Base-by-base conservation (phyloP, 1,284 basidiomycete species). In the Ustilago tritici region DNA sequence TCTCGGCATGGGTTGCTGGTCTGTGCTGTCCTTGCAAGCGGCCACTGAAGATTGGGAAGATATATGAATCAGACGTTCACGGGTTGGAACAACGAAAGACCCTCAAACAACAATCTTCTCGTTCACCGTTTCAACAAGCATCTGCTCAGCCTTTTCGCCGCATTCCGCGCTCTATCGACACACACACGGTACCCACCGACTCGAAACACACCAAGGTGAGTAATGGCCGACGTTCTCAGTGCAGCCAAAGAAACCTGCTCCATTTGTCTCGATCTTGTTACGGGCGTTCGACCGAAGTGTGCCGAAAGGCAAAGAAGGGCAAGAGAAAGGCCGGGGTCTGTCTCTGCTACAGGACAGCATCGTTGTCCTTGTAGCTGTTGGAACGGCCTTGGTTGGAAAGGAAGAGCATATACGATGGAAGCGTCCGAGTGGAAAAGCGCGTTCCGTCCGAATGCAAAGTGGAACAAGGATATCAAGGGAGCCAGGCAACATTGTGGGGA, bases 251-350 rank as follows among this genome's bases (percentile, higher is more conserved):
- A 34, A 23, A 23, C 23, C 23, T 23, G 23, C 23, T 23, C 23
- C 23, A 23, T 23, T 23, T 23, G 23, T 23, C 23, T 23, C 23
- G 23, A 23, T 23, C 23, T 12, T 4, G 12, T 14, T 15, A 34
- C 54, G 60, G 60, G 40, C 60, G 56, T 58, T 68, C 60, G 65
- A 31, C 65, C 65, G 65, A 68, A 62, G 50, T 61, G 47, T 23
- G 11, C 55, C 65, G 58, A 61, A 36, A 11, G n/a, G 23, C 28
- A 34, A n/a, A 12, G 8, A 47, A 23, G 23, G 23, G 34, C 31
- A 15, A 15, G 35, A 40, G 62, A 17, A 36, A 52, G 55, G n/a
- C 23, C 38, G 12, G 35, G n/a, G 46, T 11, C 10, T 41, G 12
- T 41, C 40, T 12, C 40, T 41, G 40, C 23, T 23, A 2, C 23